These are phyloP conservation scores for Steccherinum ochraceum DNA, from an alignment of 768 basidiomycete genomes.

Conservation along the genomic window DNA sequence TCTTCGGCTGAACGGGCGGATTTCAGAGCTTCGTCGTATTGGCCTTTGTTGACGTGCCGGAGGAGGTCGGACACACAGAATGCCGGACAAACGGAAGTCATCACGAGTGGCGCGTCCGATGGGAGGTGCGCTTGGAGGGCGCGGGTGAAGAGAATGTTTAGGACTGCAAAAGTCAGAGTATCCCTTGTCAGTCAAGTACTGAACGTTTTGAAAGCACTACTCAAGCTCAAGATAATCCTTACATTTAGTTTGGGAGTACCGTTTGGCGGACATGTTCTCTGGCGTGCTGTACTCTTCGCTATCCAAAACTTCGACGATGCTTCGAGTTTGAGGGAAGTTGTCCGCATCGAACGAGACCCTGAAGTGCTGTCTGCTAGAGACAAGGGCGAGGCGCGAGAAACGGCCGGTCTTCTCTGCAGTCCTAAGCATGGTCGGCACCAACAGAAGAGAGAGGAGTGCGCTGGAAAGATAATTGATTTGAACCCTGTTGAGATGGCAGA, in stretches of 20 bases:
- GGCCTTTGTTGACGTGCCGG: not conserved
- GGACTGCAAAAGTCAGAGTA: not conserved
- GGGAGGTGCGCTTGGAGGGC: not conserved
- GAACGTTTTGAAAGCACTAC: too few relatives aligned
- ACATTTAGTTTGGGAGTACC: not conserved
- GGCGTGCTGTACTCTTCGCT: too few relatives aligned
- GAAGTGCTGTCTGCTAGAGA: not conserved
- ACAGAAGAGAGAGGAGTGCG: conserved; percentile 31
- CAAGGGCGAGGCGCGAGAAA: not conserved
- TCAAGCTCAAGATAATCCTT: not conserved
- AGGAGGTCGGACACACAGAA: not conserved
- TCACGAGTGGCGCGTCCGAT: not conserved
- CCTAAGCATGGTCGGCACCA: conserved; percentile 36
- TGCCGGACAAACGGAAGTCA: not conserved
- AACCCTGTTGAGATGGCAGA: too few relatives aligned
- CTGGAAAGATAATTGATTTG: conserved; percentile 42
- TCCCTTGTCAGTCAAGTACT: too few relatives aligned
- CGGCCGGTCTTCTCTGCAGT: conserved; percentile 24
- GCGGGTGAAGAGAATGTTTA: not conserved
- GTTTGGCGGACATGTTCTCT: not conserved
- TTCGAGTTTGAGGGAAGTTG: not conserved
- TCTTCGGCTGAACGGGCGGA: not conserved
- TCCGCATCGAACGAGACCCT: too few relatives aligned
- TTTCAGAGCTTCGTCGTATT: not conserved
- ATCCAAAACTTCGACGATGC: not conserved